Base-by-base conservation (phyloP, 345 rosid species). In the Euphorbia lathyris region DNA sequence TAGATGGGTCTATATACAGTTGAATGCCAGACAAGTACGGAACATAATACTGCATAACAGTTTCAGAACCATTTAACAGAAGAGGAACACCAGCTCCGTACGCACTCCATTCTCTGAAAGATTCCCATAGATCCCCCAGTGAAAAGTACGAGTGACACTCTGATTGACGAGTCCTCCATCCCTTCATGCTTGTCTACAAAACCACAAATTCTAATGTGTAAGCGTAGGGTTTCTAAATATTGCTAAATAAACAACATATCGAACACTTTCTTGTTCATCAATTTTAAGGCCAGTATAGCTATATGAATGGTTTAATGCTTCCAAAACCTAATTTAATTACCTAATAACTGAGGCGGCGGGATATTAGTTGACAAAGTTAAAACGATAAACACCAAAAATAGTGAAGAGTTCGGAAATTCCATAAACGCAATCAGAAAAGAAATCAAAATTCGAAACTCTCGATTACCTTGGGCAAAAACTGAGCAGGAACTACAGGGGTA, bases 11-110 rank as follows among this genome's bases (percentile, higher is more conserved):
- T 55, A 76, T 60, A 74, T 91, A 95, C 69, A 92, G 66, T 80
- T 92, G 98, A 83, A 95, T 88, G 66, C 90, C 98, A 3, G 98
- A 95, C 71, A 92, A 83, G 80, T 86, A 95, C 3, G 99, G 99
- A 20, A 88, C 95, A 78, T 95, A 95, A 59, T 90, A 95, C 80
- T 95, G 99, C 72, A 84, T 78, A 0, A 93, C 92, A 58, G 86
- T 84, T 75, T 92, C 96, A 4, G 76, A 80, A 55, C 87, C 92
- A 57, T 89, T 79, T 86, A 95, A 79, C 43, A 88, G 58, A 53
- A 95, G 83, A 17, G 94, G 97, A 65, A 92, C 91, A 52, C 96
- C 98, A 0, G 91, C 96, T 59, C 99, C 98, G 62, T 90, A 95
- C 0, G 93, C 97, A 79, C 99, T 95, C 98, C 98, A 92, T 70